phyloP scores from a whole-genome alignment of 1,284 basidiomycete species.

The Heterobasidion parviporum region DNA sequence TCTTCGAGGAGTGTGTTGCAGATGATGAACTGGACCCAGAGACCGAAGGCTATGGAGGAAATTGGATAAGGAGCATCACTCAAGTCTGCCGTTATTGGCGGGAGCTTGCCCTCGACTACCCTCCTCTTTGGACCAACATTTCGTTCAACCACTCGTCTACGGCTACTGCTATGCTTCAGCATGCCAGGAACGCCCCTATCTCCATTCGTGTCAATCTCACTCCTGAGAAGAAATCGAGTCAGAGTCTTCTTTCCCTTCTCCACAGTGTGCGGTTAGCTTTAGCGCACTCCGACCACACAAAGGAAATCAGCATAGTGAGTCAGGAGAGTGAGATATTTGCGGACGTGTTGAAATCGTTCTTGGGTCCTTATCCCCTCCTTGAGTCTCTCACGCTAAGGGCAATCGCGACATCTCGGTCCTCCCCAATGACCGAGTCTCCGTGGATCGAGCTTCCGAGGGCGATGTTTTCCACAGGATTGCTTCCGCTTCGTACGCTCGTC shows the following conservation, averaged over 20 bases:
- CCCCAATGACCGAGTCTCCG: conserved; percentile 1
- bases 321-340: conserved; percentile 2
- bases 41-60: conserved; percentile 3
- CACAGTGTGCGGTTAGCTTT: conserved; percentile 9
- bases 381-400: conserved; percentile 7
- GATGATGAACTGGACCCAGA: conserved; percentile 10
- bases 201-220: conserved; percentile 10
- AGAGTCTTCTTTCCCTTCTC: background rate
- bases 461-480: conserved; percentile 5
- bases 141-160: conserved; percentile 6
- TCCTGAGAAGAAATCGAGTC: conserved; percentile 2
- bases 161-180: conserved; percentile 10
- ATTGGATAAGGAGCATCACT: conserved; percentile 4
- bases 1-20: conserved; percentile 11
- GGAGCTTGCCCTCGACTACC: conserved; percentile 11
- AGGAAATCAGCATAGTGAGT: conserved; percentile 9
- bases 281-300: conserved; percentile 9
- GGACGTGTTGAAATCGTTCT: conserved; percentile 8
- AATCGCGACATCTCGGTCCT: conserved; percentile 3
- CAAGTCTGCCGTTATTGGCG: conserved; percentile 19
- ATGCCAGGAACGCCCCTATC: conserved; percentile 9
- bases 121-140: conserved; percentile 10
- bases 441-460: conserved; percentile 6
- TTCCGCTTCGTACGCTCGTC: conserved; percentile 9
- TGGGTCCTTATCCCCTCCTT: conserved; percentile 5